Base-by-base conservation (phyloP, 139 green algal species). In the Tetradesmus obliquus region DNA sequence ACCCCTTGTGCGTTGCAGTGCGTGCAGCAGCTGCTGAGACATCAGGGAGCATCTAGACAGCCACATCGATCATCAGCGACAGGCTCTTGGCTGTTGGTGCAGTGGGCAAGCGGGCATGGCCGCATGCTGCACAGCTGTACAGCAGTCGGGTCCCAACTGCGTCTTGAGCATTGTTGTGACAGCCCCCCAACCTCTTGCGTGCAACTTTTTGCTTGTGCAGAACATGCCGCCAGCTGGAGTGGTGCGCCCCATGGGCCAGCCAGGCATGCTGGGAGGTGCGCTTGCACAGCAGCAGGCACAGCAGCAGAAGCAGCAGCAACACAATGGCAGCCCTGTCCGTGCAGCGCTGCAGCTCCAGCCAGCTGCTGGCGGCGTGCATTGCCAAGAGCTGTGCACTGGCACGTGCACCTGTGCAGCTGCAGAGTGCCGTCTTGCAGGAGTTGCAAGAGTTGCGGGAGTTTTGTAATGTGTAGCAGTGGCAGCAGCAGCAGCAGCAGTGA, bases 191-290 rank as follows among this genome's bases (percentile, higher is more conserved):
- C 80, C 10, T 55, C 51, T 17, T 12, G 74, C 53, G 74, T 51
- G 22, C 8, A 13, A 7, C 5, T 81, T 7, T 60, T 69, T 74
- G 57, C 76, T 15, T 89, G 32, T 45, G 85, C 86, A 90, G 86
- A 90, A 84, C 71, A 90, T 90, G 86, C 86, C 86, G 55, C 86
- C 86, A 24, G 54, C 86, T 15, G 71, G 86, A 55, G 86, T 84
- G 45, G 55, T 84, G 69, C 86, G 71, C 62, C 85, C 85, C 2
- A 90, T 90, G 85, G 86, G 86, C 20, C 86, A 90, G 86, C 86
- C 69, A 84, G 69, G 86, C 86, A 83, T 90, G 69, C 24, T 82
- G 62, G 84, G 60, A 90, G 85, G 80, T 57, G 80, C 32, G 51
- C 9, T 7, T 8, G 76, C 45, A 20, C 62, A 5, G 12, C 20